Evolutionary conservation across 768 basidiomycete genomes (phyloP), one percentile per base, ranked within the genome.

Genomic region (Mycena filopes): DNA sequence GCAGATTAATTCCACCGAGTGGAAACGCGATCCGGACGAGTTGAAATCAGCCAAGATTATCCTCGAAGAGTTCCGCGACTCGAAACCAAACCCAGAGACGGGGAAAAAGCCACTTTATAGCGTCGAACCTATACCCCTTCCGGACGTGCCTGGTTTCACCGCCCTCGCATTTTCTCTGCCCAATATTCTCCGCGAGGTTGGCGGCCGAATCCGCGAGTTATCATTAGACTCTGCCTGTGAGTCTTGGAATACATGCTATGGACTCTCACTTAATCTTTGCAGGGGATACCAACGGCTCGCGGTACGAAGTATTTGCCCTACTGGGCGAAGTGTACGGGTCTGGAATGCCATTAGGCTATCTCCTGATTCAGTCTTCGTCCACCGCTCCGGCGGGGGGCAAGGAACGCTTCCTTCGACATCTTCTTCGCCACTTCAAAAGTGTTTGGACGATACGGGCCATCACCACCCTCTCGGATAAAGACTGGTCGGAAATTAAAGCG

Each of bases 391-490:
- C 46, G 13, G 56, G 56, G 16, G 46, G 31, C 2, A 80, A 78
- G 47, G 71, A 80, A 57, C 47, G 53, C 0, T 71, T 71, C 16
- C 64, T 82, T 2, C 43, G 46, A 18, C 50, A 69, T 4, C 68
- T 80, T 21, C 65, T 81, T 0, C 4, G 48, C 0, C 60, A 73
- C 21, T 70, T 80, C 28, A 58, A 61, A n/a, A 60, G 67, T 2
- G 55, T 56, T 43, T 77, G 70, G 73, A 66, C 57, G 2, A 28
- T 75, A 1, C 20, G 74, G 21, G 2, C 74, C 1, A 71, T 74
- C 20, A 66, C 76, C 54, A 80, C 75, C 2, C 65, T 76, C 0
- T 71, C 75, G 0, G 78, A 81, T 70, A 81, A 81, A 59, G 76
- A 78, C 50, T 68, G 60, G 60, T 67, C 74, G 0, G 78, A 79